phyloP scores from a whole-genome alignment of 495 filamentous ascomycete genomes.

The Penicillium flavigenum region DNA sequence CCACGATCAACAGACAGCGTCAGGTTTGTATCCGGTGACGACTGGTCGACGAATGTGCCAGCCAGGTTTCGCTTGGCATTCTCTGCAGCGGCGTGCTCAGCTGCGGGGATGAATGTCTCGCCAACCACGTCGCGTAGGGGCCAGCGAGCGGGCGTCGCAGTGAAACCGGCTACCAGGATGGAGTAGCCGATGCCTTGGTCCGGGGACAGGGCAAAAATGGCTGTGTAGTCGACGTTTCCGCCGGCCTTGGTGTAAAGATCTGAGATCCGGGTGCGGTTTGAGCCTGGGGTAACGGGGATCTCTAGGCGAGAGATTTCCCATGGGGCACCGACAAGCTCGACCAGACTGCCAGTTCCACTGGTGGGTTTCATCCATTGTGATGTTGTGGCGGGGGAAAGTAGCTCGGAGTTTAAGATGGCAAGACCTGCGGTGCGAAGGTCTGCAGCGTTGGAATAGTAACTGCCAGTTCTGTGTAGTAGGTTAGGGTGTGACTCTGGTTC shows the following conservation, averaged over 20 bases:
- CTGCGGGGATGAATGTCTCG: constrained; percentile 11
- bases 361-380: constrained; percentile 43
- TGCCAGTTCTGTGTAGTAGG: constrained; percentile 15
- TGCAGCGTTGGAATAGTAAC: constrained; percentile 21
- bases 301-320: constrained; percentile 14
- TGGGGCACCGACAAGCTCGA: constrained; percentile 19
- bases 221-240: constrained; percentile 14
- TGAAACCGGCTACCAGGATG: constrained; percentile 10
- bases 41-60: constrained; percentile 8
- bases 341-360: constrained; percentile 14
- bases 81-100: constrained; percentile 3
- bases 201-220: constrained; percentile 19
- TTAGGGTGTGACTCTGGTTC: not conserved
- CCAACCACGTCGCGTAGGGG: constrained; percentile 9
- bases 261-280: constrained; percentile 18
- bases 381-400: constrained; percentile 37
- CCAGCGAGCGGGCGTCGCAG: constrained; percentile 10
- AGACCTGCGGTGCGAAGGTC: constrained; percentile 35
- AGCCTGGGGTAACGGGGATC: constrained; percentile 16
- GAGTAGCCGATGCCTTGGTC: constrained; percentile 20
- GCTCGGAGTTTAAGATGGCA: constrained; percentile 46
- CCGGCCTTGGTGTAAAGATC: constrained; percentile 21
- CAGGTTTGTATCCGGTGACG: not conserved
- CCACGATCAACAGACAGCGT: constrained; percentile 7
- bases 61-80: constrained; percentile 10